These are phyloP conservation scores for Aspergillus amoenus DNA, from an alignment of 2,329 filamentous ascomycete species.

Conservation along the genomic window DNA sequence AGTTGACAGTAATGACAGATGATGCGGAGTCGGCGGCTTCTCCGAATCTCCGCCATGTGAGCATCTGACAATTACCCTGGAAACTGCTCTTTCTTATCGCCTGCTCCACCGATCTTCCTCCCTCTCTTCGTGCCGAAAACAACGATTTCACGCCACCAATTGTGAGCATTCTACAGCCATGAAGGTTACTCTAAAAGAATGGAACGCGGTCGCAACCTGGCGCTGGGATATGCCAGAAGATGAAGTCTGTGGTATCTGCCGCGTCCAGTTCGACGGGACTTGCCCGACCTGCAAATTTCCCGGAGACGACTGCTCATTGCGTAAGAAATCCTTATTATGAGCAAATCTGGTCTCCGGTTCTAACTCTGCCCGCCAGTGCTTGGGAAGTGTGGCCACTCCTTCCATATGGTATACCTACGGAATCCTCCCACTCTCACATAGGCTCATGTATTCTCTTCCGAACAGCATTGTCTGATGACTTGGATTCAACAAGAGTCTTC, in stretches of 20 bases:
- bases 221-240: constrained; percentile 96
- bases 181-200: constrained; percentile 93
- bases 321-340: constrained; percentile 54
- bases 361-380: constrained; percentile 61
- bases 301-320: constrained; percentile 88
- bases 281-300: constrained; percentile 98
- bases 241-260: constrained; percentile 97
- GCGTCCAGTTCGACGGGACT: constrained; percentile 95
- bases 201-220: constrained; percentile 95
- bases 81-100: constrained; percentile 6
- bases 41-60: constrained; percentile 4
- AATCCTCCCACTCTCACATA: constrained; percentile 11
- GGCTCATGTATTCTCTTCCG: constrained; percentile 10
- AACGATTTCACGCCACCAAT: neutral
- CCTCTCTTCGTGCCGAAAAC: neutral
- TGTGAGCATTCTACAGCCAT: constrained; percentile 51
- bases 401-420: constrained; percentile 74
- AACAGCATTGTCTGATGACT: constrained; percentile 76
- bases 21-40: constrained; percentile 16
- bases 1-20: neutral
- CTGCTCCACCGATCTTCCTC: neutral
- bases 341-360: neutral
- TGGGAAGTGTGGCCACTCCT: constrained; percentile 95
- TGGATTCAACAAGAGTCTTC: constrained; percentile 96
- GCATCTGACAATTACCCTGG: neutral